phyloP scores from a whole-genome alignment of 495 filamentous ascomycete genomes.

The Talaromyces borbonicus region DNA sequence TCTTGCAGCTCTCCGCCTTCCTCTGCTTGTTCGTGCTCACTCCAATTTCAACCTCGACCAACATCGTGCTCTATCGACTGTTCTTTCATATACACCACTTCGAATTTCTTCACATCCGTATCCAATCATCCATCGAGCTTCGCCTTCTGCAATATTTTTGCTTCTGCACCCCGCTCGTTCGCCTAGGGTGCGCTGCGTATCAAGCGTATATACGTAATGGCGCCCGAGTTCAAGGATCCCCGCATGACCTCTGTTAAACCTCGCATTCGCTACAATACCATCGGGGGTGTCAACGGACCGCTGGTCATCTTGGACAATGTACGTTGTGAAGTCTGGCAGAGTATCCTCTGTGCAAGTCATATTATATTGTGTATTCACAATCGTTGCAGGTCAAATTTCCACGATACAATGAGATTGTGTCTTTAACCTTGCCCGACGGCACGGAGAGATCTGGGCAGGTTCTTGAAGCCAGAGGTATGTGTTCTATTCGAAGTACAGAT shows the following conservation, averaged over 20 bases:
- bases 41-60: neutral
- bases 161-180: neutral
- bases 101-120: too few species aligned
- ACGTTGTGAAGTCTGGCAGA: slow-evolving; percentile 12
- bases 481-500: neutral
- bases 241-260: slow-evolving; percentile 75
- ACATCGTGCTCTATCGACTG: neutral
- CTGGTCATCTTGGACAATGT: slow-evolving; percentile 96
- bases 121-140: too few species aligned
- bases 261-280: slow-evolving; percentile 92
- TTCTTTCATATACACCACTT: too few species aligned
- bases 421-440: slow-evolving; percentile 90
- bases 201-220: slow-evolving; percentile 37
- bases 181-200: neutral
- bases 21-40: neutral
- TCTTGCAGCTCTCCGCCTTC: neutral
- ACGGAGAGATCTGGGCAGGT: slow-evolving; percentile 90
- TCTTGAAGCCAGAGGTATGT: slow-evolving; percentile 84
- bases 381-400: slow-evolving; percentile 94
- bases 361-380: too few species aligned
- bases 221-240: slow-evolving; percentile 53
- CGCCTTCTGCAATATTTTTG: neutral
- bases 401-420: slow-evolving; percentile 95
- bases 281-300: slow-evolving; percentile 95
- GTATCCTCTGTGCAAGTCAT: slow-evolving; percentile 3